Evolutionary conservation across 2,329 filamentous ascomycete species (phyloP).

Genomic region (Sporothrix phasma): DNA sequence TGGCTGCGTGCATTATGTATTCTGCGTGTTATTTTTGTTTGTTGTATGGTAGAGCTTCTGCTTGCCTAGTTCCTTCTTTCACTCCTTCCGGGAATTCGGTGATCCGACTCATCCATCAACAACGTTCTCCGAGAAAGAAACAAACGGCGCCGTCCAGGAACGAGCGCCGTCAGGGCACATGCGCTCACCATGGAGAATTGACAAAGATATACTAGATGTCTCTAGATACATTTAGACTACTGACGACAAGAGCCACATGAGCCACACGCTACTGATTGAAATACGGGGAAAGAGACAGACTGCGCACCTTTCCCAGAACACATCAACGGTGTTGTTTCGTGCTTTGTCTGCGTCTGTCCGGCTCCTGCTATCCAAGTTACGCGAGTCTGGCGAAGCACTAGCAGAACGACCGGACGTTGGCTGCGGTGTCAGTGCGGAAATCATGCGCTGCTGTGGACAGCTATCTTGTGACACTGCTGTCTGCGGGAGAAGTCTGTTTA

Average conservation of each 20-base stretch:
- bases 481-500: no score
- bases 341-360: not conserved
- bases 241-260: not conserved
- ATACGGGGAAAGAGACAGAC: slow-evolving; percentile 2
- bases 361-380: not conserved
- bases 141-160: not conserved
- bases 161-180: not conserved
- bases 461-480: no score
- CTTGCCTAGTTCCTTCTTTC: not conserved
- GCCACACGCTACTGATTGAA: not conserved
- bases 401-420: no score
- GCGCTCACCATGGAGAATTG: no score
- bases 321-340: not conserved
- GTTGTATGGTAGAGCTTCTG: not conserved
- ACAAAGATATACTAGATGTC: no score
- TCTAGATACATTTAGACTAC: slow-evolving; percentile 1
- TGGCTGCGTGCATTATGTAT: not conserved
- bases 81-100: not conserved
- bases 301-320: not conserved
- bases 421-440: no score
- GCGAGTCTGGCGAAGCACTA: not conserved
- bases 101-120: not conserved
- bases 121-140: not conserved
- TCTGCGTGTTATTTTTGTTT: not conserved
- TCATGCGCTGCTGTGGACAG: no score